These are phyloP conservation scores for Parachaetomium inaequale DNA, from an alignment of 495 filamentous ascomycete genomes.

Conservation along the genomic window DNA sequence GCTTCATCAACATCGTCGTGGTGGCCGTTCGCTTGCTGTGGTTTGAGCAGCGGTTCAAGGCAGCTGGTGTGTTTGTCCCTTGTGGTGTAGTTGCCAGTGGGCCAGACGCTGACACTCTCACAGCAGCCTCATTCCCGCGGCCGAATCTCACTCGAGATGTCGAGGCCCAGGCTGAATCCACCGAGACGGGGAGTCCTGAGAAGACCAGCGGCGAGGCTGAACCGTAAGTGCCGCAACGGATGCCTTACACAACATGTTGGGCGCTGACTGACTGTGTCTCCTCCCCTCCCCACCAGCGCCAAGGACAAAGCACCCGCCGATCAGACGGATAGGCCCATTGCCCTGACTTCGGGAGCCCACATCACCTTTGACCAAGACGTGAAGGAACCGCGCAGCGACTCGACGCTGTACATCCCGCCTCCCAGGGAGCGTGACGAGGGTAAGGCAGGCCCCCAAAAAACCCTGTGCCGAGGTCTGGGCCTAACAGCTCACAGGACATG, in stretches of 20 bases:
- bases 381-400: background rate
- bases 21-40: slow-evolving; percentile 77
- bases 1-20: slow-evolving; percentile 70
- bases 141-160: background rate
- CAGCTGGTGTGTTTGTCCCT: slow-evolving; percentile 44
- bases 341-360: background rate
- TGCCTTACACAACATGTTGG: background rate
- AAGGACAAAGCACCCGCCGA: background rate
- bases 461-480: background rate
- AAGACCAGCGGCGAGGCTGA: background rate
- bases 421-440: background rate
- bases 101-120: background rate
- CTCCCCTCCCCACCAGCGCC: background rate
- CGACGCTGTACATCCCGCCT: slow-evolving; percentile 1
- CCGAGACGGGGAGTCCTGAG: background rate
- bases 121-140: background rate
- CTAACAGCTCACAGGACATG: background rate
- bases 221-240: background rate
- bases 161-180: background rate
- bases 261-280: background rate
- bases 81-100: slow-evolving; percentile 11
- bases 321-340: background rate
- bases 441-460: no score
- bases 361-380: background rate
- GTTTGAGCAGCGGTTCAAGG: slow-evolving; percentile 79